phyloP scores from a whole-genome alignment of 768 basidiomycete species.

The Hirschioporus abietinus region DNA sequence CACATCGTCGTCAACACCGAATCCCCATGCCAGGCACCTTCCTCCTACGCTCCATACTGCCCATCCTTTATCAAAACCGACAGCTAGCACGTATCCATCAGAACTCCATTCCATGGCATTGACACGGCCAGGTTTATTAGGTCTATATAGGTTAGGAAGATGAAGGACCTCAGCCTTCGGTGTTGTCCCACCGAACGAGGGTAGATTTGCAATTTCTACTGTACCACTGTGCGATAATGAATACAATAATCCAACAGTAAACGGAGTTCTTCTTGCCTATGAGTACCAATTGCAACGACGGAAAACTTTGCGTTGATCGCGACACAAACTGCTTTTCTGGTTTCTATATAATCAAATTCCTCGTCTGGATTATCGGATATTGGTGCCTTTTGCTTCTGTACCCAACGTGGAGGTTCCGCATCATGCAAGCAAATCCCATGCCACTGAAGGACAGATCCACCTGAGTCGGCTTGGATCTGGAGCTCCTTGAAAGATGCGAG shows the following conservation, averaged over 20 bases:
- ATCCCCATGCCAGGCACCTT: conserved; percentile 73
- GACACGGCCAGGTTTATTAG: conserved; percentile 52
- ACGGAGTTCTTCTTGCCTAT: conserved; percentile 38
- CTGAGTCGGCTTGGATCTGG: conserved; percentile 7
- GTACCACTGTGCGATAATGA: conserved; percentile 41
- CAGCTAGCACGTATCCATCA: conserved; percentile 92
- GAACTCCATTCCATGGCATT: conserved; percentile 84
- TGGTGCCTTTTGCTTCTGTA: conserved; percentile 57
- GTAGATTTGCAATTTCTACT: conserved; percentile 65
- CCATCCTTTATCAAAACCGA: conserved; percentile 90
- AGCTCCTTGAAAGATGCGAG: neutral
- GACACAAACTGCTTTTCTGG: conserved; percentile 56
- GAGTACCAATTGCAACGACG: conserved; percentile 73
- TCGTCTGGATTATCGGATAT: neutral
- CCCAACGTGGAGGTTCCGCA: conserved; percentile 70
- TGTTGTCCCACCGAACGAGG: conserved; percentile 49
- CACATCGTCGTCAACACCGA: conserved; percentile 59
- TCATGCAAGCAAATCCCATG: conserved; percentile 77
- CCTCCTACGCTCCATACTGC: conserved; percentile 88
- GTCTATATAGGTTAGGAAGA: conserved; percentile 56
- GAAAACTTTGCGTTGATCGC: conserved; percentile 80
- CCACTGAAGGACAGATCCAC: conserved; percentile 36
- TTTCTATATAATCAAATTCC: conserved; percentile 46
- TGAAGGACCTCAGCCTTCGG: conserved; percentile 59
- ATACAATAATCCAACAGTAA: conserved; percentile 5